phyloP scores from a whole-genome alignment of 768 basidiomycete genomes.

The Clavulina sp. region DNA sequence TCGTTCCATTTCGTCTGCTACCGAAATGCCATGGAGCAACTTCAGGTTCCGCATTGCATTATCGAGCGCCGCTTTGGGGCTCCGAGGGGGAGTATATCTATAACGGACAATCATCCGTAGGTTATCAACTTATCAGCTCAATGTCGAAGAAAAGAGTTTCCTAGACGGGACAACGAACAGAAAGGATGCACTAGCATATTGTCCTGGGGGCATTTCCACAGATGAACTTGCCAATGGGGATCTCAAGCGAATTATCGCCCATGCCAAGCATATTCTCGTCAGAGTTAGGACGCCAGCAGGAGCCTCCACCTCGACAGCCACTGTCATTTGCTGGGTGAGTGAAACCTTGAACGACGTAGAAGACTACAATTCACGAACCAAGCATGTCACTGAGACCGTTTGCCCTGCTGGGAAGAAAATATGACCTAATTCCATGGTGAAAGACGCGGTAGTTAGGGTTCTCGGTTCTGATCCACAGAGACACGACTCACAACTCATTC shows the following conservation, averaged over 20 bases:
- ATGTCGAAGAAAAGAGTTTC: background rate
- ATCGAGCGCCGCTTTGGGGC: slow-evolving; percentile 28
- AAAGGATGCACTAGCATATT: too few relatives aligned
- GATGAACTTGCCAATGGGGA: slow-evolving; percentile 42
- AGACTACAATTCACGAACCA: slow-evolving; percentile 13
- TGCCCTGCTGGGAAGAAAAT: slow-evolving; percentile 62
- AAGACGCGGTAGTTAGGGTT: background rate
- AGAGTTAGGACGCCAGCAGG: slow-evolving; percentile 26
- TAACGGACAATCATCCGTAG: background rate
- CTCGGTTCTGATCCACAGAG: background rate
- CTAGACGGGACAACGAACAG: background rate
- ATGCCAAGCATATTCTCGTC: slow-evolving; percentile 32
- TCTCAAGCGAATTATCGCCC: slow-evolving; percentile 51
- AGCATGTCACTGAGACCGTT: slow-evolving; percentile 79
- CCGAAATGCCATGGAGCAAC: too few relatives aligned
- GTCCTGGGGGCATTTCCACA: too few relatives aligned
- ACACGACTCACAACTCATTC: background rate
- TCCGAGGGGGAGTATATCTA: slow-evolving; percentile 26
- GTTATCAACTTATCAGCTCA: too few relatives aligned
- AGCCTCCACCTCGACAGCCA: slow-evolving; percentile 25
- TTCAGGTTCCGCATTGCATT: slow-evolving; percentile 33
- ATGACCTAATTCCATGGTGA: too few relatives aligned
- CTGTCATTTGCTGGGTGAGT: background rate
- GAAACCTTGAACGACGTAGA: background rate
- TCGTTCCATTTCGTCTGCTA: too few relatives aligned